Base-by-base conservation (phyloP, 345 rosid genomes). In the Lumnitzera racemosa region DNA sequence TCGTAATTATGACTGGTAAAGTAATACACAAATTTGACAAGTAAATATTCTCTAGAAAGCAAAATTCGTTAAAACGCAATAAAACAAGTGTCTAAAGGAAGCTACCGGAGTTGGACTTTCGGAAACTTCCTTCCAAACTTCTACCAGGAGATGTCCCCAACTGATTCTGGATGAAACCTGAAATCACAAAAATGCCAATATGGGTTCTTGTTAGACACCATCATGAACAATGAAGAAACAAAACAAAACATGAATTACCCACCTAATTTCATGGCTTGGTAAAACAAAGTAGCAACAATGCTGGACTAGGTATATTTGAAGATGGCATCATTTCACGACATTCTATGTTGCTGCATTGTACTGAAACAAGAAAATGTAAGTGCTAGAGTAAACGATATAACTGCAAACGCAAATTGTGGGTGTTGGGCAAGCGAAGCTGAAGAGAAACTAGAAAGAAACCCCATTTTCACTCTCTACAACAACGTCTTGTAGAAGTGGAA, bases 51-150 rank as follows among this genome's bases (percentile, higher is more conserved):
- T 17, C 11, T 12, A 15, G 54, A 13, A 8, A 23, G 27, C 46
- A 8, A 53, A 14, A 17, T 14, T 54, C 13, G 36, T 31, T 12
- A 3, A 15, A 47, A 7, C 23, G 43, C 24, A 8, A 46, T 64
- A 52, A 55, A 24, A 31, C 9, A 57, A 27, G 3, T 51, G 2
- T 9, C 49, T 49, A 36, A 13, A 61, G 58, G 62, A 15, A 67
- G 76, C 25, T 49, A 78, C 85, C 80, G 24, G 82, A 72, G 53
- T 69, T 59, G 31, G 65, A 72, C 68, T 74, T 74, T 66, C 87
- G 76, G 72, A 76, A 74, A 64, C 87, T 76, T 61, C 75, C 74
- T 51, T 63, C 76, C 59, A 76, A 68, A 71, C 80, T 70, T 68
- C 63, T 61, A 31, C 68, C 68, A 2, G 73, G 74, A 51, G 83